Percentiles rank a stretch among this genome's conserved stretches.
phyloP scores from a whole-genome alignment of 192 early-diverging fungal species.

The Backusella circina region DNA sequence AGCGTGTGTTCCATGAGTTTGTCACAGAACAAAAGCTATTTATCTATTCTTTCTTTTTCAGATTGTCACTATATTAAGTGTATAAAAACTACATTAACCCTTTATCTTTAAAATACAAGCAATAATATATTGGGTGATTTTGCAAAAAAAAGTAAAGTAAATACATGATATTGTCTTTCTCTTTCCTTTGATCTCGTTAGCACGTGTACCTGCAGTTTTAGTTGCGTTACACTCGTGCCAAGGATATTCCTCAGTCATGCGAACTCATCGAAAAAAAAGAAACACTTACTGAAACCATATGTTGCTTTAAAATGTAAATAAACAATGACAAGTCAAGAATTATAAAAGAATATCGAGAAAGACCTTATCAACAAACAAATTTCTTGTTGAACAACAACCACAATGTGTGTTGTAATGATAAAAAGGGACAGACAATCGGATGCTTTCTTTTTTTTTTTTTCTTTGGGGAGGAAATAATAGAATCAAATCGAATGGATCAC shows the following conservation, averaged over 20 bases:
- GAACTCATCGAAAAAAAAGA: background rate
- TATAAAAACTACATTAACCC: background rate
- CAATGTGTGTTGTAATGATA: background rate
- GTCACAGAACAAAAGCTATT: background rate
- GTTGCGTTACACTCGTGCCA: background rate
- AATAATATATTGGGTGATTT: background rate
- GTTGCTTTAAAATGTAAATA: background rate
- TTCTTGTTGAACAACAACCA: background rate
- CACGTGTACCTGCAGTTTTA: conserved; percentile 1
- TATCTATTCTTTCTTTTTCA: background rate
- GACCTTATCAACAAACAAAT: background rate
- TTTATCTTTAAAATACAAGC: background rate
- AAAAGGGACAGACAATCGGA: background rate
- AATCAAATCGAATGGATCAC: background rate
- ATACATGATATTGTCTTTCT: background rate
- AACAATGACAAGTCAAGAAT: background rate
- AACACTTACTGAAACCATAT: background rate
- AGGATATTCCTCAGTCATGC: background rate
- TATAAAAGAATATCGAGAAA: background rate
- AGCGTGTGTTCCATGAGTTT: background rate
- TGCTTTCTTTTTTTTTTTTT: background rate
- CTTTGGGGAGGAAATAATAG: background rate
- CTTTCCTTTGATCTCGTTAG: background rate
- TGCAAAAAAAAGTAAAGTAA: background rate
- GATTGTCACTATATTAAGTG: background rate